Percentiles rank a stretch among this genome's conserved stretches.
Evolutionary conservation across 1,284 basidiomycete genomes (phyloP).

Genomic region (Moniliella sp.): DNA sequence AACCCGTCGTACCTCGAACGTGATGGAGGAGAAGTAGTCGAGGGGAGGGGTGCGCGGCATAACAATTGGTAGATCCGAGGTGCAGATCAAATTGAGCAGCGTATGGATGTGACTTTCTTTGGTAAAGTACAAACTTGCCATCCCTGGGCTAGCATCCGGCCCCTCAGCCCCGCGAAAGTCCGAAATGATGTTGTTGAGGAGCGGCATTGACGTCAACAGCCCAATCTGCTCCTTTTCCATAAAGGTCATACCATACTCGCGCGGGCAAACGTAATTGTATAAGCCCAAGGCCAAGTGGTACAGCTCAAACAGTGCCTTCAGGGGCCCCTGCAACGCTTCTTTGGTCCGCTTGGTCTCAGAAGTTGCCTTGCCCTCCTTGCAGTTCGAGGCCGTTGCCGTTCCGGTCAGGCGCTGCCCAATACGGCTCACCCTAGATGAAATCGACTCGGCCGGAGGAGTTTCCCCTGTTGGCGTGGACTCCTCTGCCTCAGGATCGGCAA

Average conservation of each 20-base stretch:
- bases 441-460: too few relatives aligned
- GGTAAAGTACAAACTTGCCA: constrained; percentile 84
- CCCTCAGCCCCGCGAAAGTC: constrained; percentile 75
- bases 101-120: constrained; percentile 76
- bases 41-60: constrained; percentile 74
- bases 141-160: constrained; percentile 62
- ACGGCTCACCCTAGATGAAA: too few relatives aligned
- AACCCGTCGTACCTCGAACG: constrained; percentile 84
- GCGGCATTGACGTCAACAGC: constrained; percentile 73
- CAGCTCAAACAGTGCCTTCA: constrained; percentile 62
- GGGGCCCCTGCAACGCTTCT: too few relatives aligned
- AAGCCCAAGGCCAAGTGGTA: constrained; percentile 13
- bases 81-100: constrained; percentile 73
- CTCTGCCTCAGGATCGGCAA: constrained; percentile 42
- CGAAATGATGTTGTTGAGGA: constrained; percentile 72
- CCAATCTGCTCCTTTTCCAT: constrained; percentile 66
- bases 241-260: constrained; percentile 74
- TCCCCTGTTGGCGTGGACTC: too few relatives aligned
- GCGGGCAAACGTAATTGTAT: constrained; percentile 48
- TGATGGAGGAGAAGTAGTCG: constrained; percentile 87
- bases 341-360: too few relatives aligned
- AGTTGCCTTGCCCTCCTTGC: too few relatives aligned
- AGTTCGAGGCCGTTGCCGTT: too few relatives aligned
- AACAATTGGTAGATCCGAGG: constrained; percentile 76
- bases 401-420: constrained; percentile 37